A percentile compares a stretch with the other conserved stretches of the same genome.
Conservation (phyloP, 495 filamentous ascomycete species). For the Massariosphaeria phaeospora region DNA sequence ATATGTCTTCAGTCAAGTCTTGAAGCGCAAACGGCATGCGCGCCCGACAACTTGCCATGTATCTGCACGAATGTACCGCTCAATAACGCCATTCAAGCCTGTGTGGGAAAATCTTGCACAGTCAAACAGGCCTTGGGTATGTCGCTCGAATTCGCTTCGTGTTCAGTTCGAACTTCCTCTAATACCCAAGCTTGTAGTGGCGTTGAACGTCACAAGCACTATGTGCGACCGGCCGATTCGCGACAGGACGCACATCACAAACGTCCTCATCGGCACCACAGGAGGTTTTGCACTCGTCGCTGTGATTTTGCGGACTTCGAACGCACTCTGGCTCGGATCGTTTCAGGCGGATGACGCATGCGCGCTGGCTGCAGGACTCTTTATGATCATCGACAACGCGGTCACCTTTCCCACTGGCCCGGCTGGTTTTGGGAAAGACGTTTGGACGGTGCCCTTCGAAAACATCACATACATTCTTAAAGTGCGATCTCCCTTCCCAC, state of each 20-base stretch:
- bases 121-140: conserved; percentile 16
- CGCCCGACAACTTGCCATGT: not conserved
- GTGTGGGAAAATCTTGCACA: conserved; percentile 8
- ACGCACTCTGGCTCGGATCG: not conserved
- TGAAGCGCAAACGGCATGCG: not conserved
- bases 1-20: not conserved
- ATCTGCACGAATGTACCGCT: conserved; percentile 1
- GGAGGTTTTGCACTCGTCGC: conserved; percentile 5
- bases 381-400: no score
- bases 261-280: not conserved
- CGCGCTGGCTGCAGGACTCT: not conserved
- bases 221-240: conserved; percentile 13
- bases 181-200: not conserved
- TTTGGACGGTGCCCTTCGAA: conserved; percentile 20
- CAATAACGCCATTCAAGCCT: not conserved
- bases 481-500: not conserved
- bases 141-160: no score
- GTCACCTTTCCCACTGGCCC: conserved; percentile 4
- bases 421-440: conserved; percentile 9
- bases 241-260: conserved; percentile 7
- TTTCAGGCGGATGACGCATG: not conserved
- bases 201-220: conserved; percentile 8
- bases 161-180: not conserved
- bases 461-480: conserved; percentile 6
- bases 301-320: not conserved